Evolutionary conservation across 768 basidiomycete species (phyloP).

Genomic region (Tephrocybe sp.): DNA sequence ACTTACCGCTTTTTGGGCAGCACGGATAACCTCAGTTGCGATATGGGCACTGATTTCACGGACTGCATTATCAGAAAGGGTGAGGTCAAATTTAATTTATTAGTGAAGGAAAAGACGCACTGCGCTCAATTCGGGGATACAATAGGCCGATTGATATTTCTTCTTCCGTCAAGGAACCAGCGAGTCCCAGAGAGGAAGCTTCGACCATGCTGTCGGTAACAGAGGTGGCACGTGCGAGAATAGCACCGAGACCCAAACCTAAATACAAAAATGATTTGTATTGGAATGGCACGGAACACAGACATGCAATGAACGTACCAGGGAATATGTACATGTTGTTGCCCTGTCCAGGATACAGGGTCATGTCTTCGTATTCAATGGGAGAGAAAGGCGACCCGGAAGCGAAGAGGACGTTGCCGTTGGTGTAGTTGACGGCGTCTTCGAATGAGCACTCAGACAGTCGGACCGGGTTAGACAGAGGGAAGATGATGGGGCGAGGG

Average conservation of each 20-base stretch:
- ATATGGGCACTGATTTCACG: conserved; percentile 81
- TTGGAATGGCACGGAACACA: neutral
- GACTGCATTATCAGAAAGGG: conserved; percentile 32
- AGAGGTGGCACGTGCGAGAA: conserved; percentile 61
- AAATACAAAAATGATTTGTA: conserved; percentile 17
- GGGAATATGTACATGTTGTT: conserved; percentile 94
- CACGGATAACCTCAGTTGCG: conserved; percentile 70
- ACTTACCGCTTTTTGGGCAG: conserved; percentile 74
- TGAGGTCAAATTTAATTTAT: conserved; percentile 5
- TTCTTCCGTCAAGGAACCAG: conserved; percentile 65
- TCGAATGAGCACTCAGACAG: conserved; percentile 79
- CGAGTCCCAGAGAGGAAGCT: conserved; percentile 78
- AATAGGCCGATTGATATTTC: conserved; percentile 67
- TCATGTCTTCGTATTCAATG: conserved; percentile 51
- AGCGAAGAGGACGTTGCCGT: conserved; percentile 81
- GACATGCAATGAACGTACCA: conserved; percentile 29
- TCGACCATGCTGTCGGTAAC: conserved; percentile 91
- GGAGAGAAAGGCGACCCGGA: conserved; percentile 84
- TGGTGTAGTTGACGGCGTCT: conserved; percentile 68
- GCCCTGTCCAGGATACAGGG: conserved; percentile 80
- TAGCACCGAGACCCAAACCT: conserved; percentile 78
- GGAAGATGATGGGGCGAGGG: conserved; percentile 86
- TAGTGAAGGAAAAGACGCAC: conserved; percentile 25
- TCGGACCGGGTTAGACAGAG: conserved; percentile 85
- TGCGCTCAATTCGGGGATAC: conserved; percentile 82